A percentile compares a stretch with the other conserved stretches of the same genome.
These are phyloP conservation scores for Didymella keratinophila DNA, from an alignment of 2,329 filamentous ascomycete genomes.

Conservation along the genomic window DNA sequence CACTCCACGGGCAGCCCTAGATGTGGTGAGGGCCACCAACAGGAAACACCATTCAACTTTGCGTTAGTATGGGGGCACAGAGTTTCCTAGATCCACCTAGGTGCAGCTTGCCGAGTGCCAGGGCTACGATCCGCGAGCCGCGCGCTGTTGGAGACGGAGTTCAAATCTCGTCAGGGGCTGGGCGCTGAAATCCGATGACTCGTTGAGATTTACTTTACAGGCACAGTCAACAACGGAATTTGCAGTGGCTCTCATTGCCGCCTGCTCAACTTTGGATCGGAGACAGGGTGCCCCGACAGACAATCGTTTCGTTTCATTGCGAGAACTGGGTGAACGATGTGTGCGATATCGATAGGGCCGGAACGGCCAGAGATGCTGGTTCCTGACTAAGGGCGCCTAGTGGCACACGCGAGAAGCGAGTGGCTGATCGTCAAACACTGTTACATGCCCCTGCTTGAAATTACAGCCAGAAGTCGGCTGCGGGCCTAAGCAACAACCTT, in stretches of 20 bases:
- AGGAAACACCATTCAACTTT: slow-evolving; percentile 22
- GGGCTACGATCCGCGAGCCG: slow-evolving; percentile 31
- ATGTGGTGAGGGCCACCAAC: slow-evolving; percentile 20
- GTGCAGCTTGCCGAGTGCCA: slow-evolving; percentile 23
- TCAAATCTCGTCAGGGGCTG: slow-evolving; percentile 30
- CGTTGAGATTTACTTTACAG: slow-evolving; percentile 1
- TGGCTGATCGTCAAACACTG: slow-evolving; percentile 47
- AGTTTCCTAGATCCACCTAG: slow-evolving; percentile 27
- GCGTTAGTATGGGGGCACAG: slow-evolving; percentile 22
- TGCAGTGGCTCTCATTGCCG: neutral
- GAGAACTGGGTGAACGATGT: slow-evolving; percentile 1
- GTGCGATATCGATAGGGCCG: slow-evolving; percentile 30
- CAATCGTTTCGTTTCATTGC: slow-evolving; percentile 19
- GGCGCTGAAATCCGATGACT: slow-evolving; percentile 19
- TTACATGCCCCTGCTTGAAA: slow-evolving; percentile 38
- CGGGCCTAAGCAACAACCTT: neutral
- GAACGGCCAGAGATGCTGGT: slow-evolving; percentile 17
- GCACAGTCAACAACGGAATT: slow-evolving; percentile 4
- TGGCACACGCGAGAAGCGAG: slow-evolving; percentile 34
- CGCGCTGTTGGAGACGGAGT: slow-evolving; percentile 30
- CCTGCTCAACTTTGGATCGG: slow-evolving; percentile 11
- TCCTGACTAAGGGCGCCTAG: slow-evolving; percentile 33
- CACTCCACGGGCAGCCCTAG: slow-evolving; percentile 30
- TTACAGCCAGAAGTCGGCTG: slow-evolving; percentile 24
- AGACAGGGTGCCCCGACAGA: slow-evolving; percentile 8